phyloP scores from a whole-genome alignment of 1,139 yeast genomes.

The Pichia sp. region DNA sequence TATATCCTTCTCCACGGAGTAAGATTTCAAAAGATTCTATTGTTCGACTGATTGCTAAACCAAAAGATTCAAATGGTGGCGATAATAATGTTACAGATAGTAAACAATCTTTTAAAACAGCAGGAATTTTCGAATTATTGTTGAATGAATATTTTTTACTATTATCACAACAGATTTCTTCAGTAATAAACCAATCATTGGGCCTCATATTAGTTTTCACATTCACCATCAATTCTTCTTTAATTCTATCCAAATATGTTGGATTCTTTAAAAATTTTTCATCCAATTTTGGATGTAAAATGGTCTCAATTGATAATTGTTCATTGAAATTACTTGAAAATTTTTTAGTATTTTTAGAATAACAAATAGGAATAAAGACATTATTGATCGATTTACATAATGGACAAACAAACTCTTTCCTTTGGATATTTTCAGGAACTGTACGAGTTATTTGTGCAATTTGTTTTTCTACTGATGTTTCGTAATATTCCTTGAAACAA shows the following conservation, averaged over 20 bases:
- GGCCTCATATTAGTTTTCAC: conserved; percentile 21
- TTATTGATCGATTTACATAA: conserved; percentile 85
- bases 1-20: conserved; percentile 44
- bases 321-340: conserved; percentile 17
- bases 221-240: conserved; percentile 17
- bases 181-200: conserved; percentile 25
- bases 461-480: conserved; percentile 47
- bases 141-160: conserved; percentile 12
- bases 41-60: conserved; percentile 42
- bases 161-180: conserved; percentile 11
- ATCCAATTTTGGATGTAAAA: conserved; percentile 18
- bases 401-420: conserved; percentile 80
- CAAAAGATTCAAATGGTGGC: conserved; percentile 29
- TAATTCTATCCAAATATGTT: conserved; percentile 14
- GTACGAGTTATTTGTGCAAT: conserved; percentile 70
- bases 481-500: conserved; percentile 63
- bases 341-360: conserved; percentile 33
- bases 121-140: conserved; percentile 19
- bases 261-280: conserved; percentile 5
- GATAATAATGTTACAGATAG: conserved; percentile 20
- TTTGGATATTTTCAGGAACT: conserved; percentile 66
- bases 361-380: conserved; percentile 69
- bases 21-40: conserved; percentile 63
- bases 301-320: background rate
- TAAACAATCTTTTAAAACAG: conserved; percentile 23